phyloP scores from a whole-genome alignment of 345 rosid genomes.

The Arabidopsis suecica region DNA sequence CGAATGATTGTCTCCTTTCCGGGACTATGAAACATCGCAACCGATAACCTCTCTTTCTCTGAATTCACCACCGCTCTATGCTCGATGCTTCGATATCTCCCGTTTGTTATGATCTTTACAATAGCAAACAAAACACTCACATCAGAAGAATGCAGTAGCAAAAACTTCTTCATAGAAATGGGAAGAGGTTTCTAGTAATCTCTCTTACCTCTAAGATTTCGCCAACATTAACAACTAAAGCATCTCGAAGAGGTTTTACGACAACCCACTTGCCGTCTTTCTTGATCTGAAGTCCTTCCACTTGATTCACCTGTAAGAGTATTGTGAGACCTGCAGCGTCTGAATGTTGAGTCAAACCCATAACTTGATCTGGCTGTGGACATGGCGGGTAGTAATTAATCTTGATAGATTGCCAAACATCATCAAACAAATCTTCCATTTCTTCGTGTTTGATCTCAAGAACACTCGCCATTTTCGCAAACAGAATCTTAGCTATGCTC shows the following conservation, averaged over 20 bases:
- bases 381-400: constrained; percentile 53
- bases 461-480: constrained; percentile 42
- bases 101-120: constrained; percentile 54
- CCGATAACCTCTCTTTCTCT: constrained; percentile 52
- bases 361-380: constrained; percentile 47
- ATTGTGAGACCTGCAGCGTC: constrained; percentile 51
- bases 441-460: constrained; percentile 41
- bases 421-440: constrained; percentile 45
- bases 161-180: not conserved
- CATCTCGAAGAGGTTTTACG: constrained; percentile 47
- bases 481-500: constrained; percentile 35
- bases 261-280: constrained; percentile 50
- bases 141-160: constrained; percentile 18
- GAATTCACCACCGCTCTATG: constrained; percentile 55
- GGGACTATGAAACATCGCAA: constrained; percentile 52
- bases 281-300: constrained; percentile 52
- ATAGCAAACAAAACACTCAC: constrained; percentile 9
- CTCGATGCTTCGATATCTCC: constrained; percentile 55
- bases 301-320: constrained; percentile 48
- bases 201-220: constrained; percentile 57
- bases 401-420: constrained; percentile 47
- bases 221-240: constrained; percentile 56
- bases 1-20: constrained; percentile 45
- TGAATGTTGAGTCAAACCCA: constrained; percentile 50
- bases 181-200: not conserved